Evolutionary conservation across 495 filamentous ascomycete species (phyloP), one percentile per base, ranked within the genome.

Genomic region (Halenospora varia): DNA sequence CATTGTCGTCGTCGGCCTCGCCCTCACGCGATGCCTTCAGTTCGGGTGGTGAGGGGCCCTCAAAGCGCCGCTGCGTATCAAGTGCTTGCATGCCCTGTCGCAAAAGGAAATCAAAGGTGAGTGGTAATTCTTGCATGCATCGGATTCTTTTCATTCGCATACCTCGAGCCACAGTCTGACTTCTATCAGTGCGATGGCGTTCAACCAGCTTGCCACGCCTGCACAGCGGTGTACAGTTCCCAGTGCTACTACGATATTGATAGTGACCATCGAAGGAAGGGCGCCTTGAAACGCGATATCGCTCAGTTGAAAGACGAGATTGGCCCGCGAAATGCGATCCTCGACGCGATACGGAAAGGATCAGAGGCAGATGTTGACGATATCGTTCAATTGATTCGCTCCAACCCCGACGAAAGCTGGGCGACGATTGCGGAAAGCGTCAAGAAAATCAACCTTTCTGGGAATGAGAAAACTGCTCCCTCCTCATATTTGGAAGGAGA

Each of bases 31-130:
- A 52, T 10, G 29, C 3, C 39, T 10, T 48, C 25, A n/a, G n/a
- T 25, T 17, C 24, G 53, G 41, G 23, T n/a, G 35, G 25, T 10
- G 52, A 55, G 10, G 22, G 45, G 10, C 29, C 61, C 3, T n/a
- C 47, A 11, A 64, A 64, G 61, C 60, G 75, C 18, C 53, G 68
- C 47, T 75, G 73, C 39, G 69, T 77, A 3, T 72, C 72, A 2
- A 71, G 65, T 17, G 75, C 75, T 3, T 78, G 75, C 51, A 67
- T 76, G 42, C 71, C 74, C 6, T 78, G 75, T 57, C 62, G 75
- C 9, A 75, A 71, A 55, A 64, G 75, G 0, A 78, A 78, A 61
- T 75, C 71, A 11, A 78, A 77, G 69, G 75, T 73, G 13, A n/a
- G 68, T 60, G 46, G 18, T 22, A 10, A n/a, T 22, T 49, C n/a